Conservation (phyloP, 768 basidiomycete species). For the Symmetrospora coprosmae region DNA sequence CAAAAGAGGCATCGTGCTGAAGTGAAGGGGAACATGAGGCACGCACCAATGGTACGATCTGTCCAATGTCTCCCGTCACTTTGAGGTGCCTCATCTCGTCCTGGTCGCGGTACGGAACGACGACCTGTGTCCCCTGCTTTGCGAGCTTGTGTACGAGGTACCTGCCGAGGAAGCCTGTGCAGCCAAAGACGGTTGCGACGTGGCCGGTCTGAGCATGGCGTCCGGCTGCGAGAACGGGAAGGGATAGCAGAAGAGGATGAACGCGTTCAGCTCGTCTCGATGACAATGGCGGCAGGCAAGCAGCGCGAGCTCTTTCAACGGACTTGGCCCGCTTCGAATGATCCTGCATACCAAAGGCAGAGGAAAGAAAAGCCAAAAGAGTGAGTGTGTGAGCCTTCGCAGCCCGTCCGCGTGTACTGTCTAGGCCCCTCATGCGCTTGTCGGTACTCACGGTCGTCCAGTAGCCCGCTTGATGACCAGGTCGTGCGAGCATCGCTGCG, state of each 20-base stretch:
- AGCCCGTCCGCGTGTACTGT: too few relatives aligned
- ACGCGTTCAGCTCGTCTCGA: background rate
- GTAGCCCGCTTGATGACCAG: conserved; percentile 20
- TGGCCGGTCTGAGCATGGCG: conserved; percentile 47
- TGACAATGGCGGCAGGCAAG: background rate
- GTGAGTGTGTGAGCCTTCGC: too few relatives aligned
- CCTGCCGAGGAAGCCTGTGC: conserved; percentile 84
- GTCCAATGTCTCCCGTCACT: conserved; percentile 90
- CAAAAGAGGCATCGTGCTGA: background rate
- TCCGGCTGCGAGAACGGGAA: background rate
- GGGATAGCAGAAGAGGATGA: background rate
- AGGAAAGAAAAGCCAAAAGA: too few relatives aligned
- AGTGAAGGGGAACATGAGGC: background rate
- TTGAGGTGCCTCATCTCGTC: conserved; percentile 79
- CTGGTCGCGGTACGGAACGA: conserved; percentile 87
- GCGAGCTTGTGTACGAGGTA: conserved; percentile 89
- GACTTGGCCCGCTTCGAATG: conserved; percentile 14
- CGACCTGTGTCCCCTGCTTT: conserved; percentile 79
- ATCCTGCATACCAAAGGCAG: too few relatives aligned
- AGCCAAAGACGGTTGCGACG: conserved; percentile 90
- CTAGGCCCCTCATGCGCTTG: too few relatives aligned
- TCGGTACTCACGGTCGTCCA: too few relatives aligned
- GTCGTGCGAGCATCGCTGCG: conserved; percentile 18
- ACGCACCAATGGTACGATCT: conserved; percentile 82
- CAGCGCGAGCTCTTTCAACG: background rate